Evolutionary conservation across 169 alveolate genomes (phyloP).

Genomic region (Cyclospora cayetanensis): DNA sequence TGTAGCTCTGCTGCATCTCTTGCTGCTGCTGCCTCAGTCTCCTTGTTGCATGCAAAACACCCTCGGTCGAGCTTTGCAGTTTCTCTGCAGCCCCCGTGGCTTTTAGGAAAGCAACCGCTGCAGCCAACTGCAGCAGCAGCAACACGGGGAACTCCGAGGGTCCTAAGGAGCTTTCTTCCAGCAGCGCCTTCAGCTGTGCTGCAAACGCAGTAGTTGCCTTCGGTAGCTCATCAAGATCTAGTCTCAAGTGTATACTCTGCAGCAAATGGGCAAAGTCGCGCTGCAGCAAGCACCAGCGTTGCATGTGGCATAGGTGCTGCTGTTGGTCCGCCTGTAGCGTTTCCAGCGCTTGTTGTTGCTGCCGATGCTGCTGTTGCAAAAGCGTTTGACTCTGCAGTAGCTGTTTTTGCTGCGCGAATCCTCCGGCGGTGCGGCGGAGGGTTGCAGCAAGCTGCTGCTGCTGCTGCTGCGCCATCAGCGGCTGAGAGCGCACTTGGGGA

Average conservation of each 20-base stretch:
- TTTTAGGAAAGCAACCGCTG: neutral
- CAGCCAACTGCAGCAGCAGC: neutral
- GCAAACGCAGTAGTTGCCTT: neutral
- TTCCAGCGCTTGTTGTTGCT: no score
- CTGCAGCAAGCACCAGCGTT: neutral
- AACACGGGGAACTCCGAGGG: neutral
- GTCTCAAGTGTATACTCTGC: neutral
- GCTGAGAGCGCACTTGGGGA: neutral
- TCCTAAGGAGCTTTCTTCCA: neutral
- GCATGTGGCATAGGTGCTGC: neutral
- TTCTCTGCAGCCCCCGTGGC: neutral
- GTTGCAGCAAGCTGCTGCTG: neutral
- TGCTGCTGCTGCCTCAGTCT: neutral
- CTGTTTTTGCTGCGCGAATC: neutral
- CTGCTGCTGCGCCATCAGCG: neutral
- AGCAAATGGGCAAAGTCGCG: conserved; percentile 11
- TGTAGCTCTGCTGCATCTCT: neutral
- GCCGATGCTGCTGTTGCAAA: neutral
- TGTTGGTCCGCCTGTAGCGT: no score
- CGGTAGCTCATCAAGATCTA: neutral
- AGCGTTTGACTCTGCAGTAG: no score
- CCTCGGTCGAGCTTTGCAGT: neutral
- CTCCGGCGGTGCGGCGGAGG: neutral
- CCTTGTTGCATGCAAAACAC: neutral
- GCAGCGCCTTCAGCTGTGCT: neutral